These are phyloP conservation scores for Carnegiea gigantea DNA, from an alignment of 179 eudicot genomes.

Conservation along the genomic window DNA sequence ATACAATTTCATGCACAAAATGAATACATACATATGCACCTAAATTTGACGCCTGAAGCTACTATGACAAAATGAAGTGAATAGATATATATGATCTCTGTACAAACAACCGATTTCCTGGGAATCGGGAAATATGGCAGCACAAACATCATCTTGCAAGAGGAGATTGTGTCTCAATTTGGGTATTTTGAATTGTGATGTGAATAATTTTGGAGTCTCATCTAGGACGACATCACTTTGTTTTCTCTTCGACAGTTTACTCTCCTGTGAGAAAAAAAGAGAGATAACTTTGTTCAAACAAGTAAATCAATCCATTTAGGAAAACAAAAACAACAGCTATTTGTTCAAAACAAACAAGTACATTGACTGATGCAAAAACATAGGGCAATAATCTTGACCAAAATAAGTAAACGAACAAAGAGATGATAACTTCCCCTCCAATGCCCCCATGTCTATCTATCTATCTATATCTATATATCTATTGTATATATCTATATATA, in stretches of 20 bases:
- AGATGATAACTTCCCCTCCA: too few relatives aligned
- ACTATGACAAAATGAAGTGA: background rate
- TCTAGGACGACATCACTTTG: constrained; percentile 18
- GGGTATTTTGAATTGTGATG: constrained; percentile 45
- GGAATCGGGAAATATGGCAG: background rate
- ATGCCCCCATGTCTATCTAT: too few relatives aligned
- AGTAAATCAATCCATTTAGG: too few relatives aligned
- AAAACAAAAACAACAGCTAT: too few relatives aligned
- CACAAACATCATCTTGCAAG: constrained; percentile 20
- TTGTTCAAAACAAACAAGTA: too few relatives aligned
- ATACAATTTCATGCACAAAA: background rate
- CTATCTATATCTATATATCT: too few relatives aligned
- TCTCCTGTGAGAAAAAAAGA: constrained; percentile 14
- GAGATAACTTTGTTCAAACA: too few relatives aligned
- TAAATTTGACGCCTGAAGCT: constrained; percentile 6
- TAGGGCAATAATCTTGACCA: too few relatives aligned
- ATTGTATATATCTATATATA: too few relatives aligned
- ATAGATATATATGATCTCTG: background rate
- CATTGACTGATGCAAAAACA: too few relatives aligned
- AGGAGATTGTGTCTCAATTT: constrained; percentile 37
- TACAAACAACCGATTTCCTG: background rate
- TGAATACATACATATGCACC: background rate
- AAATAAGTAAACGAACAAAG: too few relatives aligned
- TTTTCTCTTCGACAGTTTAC: constrained; percentile 25
- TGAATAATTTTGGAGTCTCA: constrained; percentile 39